Base-by-base conservation (phyloP, 495 filamentous ascomycete genomes). In the Penicillium goetzii region DNA sequence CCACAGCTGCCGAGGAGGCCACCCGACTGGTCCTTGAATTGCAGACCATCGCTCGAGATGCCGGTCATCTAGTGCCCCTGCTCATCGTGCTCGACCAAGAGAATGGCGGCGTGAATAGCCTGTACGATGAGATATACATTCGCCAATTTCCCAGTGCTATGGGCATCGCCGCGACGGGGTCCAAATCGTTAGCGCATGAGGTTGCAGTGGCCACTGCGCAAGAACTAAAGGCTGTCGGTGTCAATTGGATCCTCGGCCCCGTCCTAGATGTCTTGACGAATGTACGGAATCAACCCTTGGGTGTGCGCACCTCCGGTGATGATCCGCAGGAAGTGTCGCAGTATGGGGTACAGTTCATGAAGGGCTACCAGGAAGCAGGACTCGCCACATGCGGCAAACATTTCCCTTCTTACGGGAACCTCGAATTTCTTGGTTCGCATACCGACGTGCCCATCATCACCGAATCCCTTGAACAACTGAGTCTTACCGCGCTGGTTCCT, bases 41-140 rank as follows among this genome's bases (percentile, higher is more conserved):
- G 43, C 92, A 97, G 74, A 92, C 88, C 59, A 92, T 92, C 71
- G 92, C 92, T 28, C 89, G 90, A 70, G 82, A 94, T 79, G 90
- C 92, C 58, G 91, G 92, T 45, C 92, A 97, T 73, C 89, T 89
- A 3, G 88, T 93, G 3, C 92, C 92, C 14, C 78, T 97, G 28
- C 79, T 92, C 59, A 96, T 97, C 68, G 91, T 90, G 15, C 71
- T 96, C 38, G 92, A 97, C 71, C 92, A 97, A 68, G 92, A 97
- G 73, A 97, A 97, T 89, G 92, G 92, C 52, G 92, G 92, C 4
- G 92, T 97, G 69, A 97, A 97, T 77, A 94, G 91, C 74, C 82
- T 97, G 17, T 97, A 92, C 70, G 92, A 97, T 78, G 91, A 94
- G 65, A 89, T 92, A 62, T 93, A 90, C 74, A 91, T 97, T 66